Conservation (phyloP, 1,284 basidiomycete genomes). For the Veloporphyrellus conicus region DNA sequence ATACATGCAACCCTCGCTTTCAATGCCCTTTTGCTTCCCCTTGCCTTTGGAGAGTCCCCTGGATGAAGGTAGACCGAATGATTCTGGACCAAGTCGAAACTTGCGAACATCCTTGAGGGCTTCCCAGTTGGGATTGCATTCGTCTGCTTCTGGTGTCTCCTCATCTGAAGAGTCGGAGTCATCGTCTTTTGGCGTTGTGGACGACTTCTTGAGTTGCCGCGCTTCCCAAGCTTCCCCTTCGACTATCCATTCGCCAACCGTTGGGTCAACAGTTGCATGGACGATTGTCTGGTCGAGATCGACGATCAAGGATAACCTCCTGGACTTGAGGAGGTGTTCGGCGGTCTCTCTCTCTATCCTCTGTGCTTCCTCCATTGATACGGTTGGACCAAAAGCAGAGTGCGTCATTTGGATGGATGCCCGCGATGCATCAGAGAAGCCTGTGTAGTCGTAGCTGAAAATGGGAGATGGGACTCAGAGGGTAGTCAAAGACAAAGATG, state of each 20-base stretch:
- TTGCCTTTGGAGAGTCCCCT: slow-evolving; percentile 35
- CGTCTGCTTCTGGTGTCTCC: slow-evolving; percentile 43
- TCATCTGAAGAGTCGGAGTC: slow-evolving; percentile 39
- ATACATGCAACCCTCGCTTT: slow-evolving; percentile 85
- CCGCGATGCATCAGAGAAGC: slow-evolving; percentile 74
- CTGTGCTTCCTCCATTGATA: slow-evolving; percentile 82
- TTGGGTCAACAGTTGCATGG: slow-evolving; percentile 97
- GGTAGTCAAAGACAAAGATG: slow-evolving; percentile 7
- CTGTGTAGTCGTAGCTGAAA: slow-evolving; percentile 77
- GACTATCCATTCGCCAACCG: slow-evolving; percentile 93
- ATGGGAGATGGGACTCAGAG: slow-evolving; percentile 11
- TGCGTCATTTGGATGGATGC: slow-evolving; percentile 86
- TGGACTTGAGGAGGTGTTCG: slow-evolving; percentile 67
- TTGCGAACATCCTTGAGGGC: slow-evolving; percentile 84
- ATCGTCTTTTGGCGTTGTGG: slow-evolving; percentile 26
- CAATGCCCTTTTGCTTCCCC: slow-evolving; percentile 58
- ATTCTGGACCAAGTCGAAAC: slow-evolving; percentile 82
- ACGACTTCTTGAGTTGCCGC: slow-evolving; percentile 38
- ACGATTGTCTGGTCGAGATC: slow-evolving; percentile 99
- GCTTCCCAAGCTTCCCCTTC: slow-evolving; percentile 77
- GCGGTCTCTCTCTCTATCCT: slow-evolving; percentile 83
- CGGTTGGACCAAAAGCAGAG: slow-evolving; percentile 72
- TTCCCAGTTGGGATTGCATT: slow-evolving; percentile 84
- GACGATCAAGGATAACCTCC: slow-evolving; percentile 91
- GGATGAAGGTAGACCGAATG: slow-evolving; percentile 49